These are phyloP conservation scores for Aphanomyces stellatus DNA, from an alignment of 352 stramenopile genomes.

Conservation along the genomic window DNA sequence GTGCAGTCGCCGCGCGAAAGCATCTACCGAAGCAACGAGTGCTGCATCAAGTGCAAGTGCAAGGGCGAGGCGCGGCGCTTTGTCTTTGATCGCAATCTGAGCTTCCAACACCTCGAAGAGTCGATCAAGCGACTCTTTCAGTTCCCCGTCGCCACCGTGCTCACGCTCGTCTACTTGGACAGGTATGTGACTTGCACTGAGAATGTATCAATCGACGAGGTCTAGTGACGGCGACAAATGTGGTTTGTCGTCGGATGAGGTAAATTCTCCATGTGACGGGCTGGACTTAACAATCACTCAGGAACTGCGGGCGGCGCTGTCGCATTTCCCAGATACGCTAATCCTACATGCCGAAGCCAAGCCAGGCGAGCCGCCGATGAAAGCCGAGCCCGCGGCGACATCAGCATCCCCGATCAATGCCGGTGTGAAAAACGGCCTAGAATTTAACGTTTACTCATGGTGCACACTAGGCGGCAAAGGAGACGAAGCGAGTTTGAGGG, in stretches of 20 bases:
- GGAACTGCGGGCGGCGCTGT: slow-evolving; percentile 15
- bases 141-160: slow-evolving; percentile 1
- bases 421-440: no score
- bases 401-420: no score
- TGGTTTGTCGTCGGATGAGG: slow-evolving; percentile 19
- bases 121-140: slow-evolving; percentile 36
- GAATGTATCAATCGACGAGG: no score
- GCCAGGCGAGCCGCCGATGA: slow-evolving; percentile 19
- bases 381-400: slow-evolving; percentile 5
- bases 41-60: slow-evolving; percentile 65
- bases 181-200: no score
- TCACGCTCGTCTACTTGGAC: slow-evolving; percentile 33
- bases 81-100: slow-evolving; percentile 24
- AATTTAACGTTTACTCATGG: not conserved
- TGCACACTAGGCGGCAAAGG: slow-evolving; percentile 9
- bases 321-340: slow-evolving; percentile 15
- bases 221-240: slow-evolving; percentile 21
- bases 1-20: slow-evolving; percentile 22
- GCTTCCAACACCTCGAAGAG: slow-evolving; percentile 27
- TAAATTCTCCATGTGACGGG: not conserved
- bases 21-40: slow-evolving; percentile 9
- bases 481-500: slow-evolving; percentile 5
- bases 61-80: slow-evolving; percentile 39
- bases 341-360: slow-evolving; percentile 11
- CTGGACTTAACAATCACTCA: not conserved